A percentile compares a stretch with the other conserved stretches of the same genome.
These are phyloP conservation scores for Scytalidium sp. DNA, from an alignment of 2,329 filamentous ascomycete species.

Conservation along the genomic window DNA sequence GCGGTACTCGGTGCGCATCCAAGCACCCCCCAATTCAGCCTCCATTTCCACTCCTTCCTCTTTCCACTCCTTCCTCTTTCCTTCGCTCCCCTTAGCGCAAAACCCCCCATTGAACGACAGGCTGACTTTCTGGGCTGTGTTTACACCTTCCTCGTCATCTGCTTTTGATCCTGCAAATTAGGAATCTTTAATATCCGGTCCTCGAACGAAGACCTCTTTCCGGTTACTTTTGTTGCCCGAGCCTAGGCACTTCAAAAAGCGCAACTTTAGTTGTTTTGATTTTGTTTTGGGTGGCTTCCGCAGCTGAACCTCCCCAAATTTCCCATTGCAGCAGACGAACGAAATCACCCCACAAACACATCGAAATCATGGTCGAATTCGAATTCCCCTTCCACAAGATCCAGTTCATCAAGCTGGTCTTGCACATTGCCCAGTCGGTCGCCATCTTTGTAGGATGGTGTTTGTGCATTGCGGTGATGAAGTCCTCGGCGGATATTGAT, in stretches of 20 bases:
- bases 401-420: constrained; percentile 45
- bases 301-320: no score
- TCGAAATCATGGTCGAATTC: constrained; percentile 22
- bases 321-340: no score
- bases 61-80: no score
- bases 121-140: background rate
- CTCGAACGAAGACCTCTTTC: no score
- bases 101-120: background rate
- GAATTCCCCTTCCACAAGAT: constrained; percentile 28
- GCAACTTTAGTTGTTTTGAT: no score
- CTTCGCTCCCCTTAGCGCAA: background rate
- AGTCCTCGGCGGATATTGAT: constrained; percentile 45
- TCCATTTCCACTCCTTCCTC: no score
- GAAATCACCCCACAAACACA: constrained; percentile 6
- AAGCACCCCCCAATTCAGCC: no score
- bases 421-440: constrained; percentile 54
- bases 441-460: constrained; percentile 54
- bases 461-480: constrained; percentile 59
- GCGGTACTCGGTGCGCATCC: no score
- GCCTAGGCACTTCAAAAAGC: no score
- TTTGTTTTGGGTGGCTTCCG: no score
- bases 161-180: background rate
- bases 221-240: no score
- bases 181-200: background rate
- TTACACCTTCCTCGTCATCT: background rate